Base-by-base conservation (phyloP, 345 rosid species). In the Iberis pinnata region DNA sequence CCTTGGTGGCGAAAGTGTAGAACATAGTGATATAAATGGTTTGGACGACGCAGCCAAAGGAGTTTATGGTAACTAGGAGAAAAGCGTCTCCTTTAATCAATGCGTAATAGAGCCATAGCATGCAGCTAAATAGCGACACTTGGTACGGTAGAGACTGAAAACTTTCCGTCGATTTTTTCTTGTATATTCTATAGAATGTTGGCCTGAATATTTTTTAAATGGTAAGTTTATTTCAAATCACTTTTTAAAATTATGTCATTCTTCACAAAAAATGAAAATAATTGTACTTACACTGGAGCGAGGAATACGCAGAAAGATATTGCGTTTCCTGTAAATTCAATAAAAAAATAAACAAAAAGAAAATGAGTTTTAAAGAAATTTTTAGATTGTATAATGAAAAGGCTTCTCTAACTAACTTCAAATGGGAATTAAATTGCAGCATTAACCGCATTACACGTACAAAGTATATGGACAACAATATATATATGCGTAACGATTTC, bases 101-200 rank as follows among this genome's bases (percentile, higher is more conserved):
- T 15, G 99, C 95, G 60, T 93, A 93, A 64, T 76, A 83, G 11
- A 88, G 77, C 99, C 99, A 93, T 1, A 93, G 74, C 95, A 80
- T 83, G 36, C 85, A 83, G 72, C 97, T 86, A 77, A 86, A 86
- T 27, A 93, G 52, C 32, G 99, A 88, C 14, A 82, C 87, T 54
- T 86, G 70, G 38, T 93, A 93, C 1, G 99, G 99, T 40, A 93
- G 13, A 3, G 89, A 81, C 60, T 80, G 80, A 67, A 85, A 93
- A 7, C 81, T 81, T 54, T 88, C 92, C 0, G 92, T 93, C 6
- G 95, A 75, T 71, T 78, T 83, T 29, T 75, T 83, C 61, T 48
- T 76, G 78, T 61, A 78, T 49, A 93, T 83, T 42, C 90, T 49
- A 18, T 67, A 71, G 68, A 93, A 93, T 7, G 99, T 93, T 22